These are phyloP conservation scores for Asclepias syriaca DNA, from an alignment of 257 asterid species.

Conservation along the genomic window DNA sequence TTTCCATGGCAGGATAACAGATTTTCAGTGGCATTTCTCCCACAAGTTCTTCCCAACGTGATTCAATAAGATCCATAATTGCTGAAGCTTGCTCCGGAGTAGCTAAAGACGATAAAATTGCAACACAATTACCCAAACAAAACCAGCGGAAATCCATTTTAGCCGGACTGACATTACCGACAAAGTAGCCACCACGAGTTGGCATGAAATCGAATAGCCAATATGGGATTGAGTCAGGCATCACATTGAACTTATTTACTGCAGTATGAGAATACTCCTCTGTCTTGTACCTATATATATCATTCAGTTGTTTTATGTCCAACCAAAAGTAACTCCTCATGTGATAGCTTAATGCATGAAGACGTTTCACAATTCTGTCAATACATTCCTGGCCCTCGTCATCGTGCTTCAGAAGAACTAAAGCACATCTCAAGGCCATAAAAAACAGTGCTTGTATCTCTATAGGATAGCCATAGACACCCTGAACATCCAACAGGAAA, in stretches of 20 bases:
- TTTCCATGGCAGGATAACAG: constrained; percentile 82
- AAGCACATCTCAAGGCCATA: constrained; percentile 82
- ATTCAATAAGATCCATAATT: constrained; percentile 83
- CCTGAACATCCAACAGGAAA: constrained; percentile 33
- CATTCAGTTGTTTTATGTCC: constrained; percentile 75
- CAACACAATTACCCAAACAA: constrained; percentile 81
- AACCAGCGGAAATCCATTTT: constrained; percentile 94
- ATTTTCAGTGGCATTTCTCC: constrained; percentile 94
- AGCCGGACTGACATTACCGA: constrained; percentile 89
- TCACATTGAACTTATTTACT: constrained; percentile 84
- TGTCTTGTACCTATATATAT: constrained; percentile 77
- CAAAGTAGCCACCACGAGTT: constrained; percentile 74
- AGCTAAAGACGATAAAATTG: constrained; percentile 74
- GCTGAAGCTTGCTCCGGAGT: constrained; percentile 91
- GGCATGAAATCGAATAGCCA: constrained; percentile 97
- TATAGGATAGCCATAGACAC: constrained; percentile 83
- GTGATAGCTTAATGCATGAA: constrained; percentile 79
- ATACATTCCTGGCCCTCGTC: constrained; percentile 61
- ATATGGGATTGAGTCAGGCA: constrained; percentile 86
- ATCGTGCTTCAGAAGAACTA: constrained; percentile 59
- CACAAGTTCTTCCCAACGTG: constrained; percentile 75
- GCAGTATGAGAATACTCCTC: constrained; percentile 95
- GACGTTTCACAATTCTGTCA: constrained; percentile 60
- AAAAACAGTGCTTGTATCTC: constrained; percentile 89
- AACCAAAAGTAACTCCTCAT: constrained; percentile 91